These are phyloP conservation scores for Raphanus sativus DNA, from an alignment of 345 rosid species.

Conservation along the genomic window DNA sequence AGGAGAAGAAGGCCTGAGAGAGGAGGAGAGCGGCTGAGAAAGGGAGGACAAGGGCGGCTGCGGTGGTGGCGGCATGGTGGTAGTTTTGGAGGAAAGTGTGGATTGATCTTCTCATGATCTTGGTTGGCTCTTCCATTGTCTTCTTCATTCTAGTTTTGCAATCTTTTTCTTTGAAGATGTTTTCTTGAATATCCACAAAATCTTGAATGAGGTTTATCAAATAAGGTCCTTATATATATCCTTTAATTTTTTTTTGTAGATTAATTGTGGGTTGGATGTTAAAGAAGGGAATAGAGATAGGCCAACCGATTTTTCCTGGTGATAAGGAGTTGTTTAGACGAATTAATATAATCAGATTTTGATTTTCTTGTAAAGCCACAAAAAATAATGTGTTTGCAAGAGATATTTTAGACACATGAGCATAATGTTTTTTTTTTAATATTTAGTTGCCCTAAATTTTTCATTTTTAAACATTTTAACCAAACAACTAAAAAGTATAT, in stretches of 20 bases:
- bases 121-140: slow-evolving; percentile 53
- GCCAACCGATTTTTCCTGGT: slow-evolving; percentile 45
- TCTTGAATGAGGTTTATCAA: slow-evolving; percentile 27
- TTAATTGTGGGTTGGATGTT: slow-evolving; percentile 39
- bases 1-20: slow-evolving; percentile 35
- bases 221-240: background rate
- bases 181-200: slow-evolving; percentile 34
- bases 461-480: too few species aligned
- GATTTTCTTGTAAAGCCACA: slow-evolving; percentile 1
- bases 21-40: slow-evolving; percentile 48
- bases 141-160: slow-evolving; percentile 23
- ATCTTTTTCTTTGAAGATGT: slow-evolving; percentile 27
- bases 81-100: slow-evolving; percentile 62
- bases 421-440: too few species aligned
- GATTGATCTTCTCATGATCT: slow-evolving; percentile 67
- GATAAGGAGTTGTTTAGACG: slow-evolving; percentile 38
- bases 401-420: too few species aligned
- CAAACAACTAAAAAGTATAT: too few species aligned
- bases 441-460: too few species aligned
- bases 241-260: background rate
- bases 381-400: background rate
- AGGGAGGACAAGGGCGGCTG: slow-evolving; percentile 55
- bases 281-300: slow-evolving; percentile 42
- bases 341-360: background rate
- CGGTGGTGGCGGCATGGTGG: slow-evolving; percentile 56